phyloP scores from a whole-genome alignment of 495 filamentous ascomycete species.

The Neurospora sp. region DNA sequence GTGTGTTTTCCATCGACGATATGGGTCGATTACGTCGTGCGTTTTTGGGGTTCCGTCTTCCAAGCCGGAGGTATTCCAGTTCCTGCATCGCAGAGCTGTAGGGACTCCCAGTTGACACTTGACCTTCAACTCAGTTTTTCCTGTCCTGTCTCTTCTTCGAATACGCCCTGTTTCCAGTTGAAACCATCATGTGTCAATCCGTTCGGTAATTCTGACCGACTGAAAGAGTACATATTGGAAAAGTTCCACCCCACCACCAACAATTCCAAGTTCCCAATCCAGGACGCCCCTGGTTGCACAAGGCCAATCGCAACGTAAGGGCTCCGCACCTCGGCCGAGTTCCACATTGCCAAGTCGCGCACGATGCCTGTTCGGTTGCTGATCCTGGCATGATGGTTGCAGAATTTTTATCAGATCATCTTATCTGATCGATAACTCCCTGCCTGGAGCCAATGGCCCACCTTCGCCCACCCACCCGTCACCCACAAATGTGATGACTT shows the following conservation, averaged over 20 bases:
- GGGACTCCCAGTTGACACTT: not conserved
- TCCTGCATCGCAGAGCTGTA: not conserved
- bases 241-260: not conserved
- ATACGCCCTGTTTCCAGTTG: not conserved
- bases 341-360: not conserved
- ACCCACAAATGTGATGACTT: not conserved
- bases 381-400: not conserved
- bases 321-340: not conserved
- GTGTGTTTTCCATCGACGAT: not conserved
- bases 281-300: not conserved
- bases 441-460: not conserved
- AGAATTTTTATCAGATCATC: slow-evolving; percentile 13
- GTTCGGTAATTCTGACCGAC: not conserved
- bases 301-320: not conserved
- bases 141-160: not conserved
- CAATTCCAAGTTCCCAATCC: no score
- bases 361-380: not conserved
- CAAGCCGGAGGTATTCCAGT: not conserved
- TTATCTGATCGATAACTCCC: slow-evolving; percentile 9
- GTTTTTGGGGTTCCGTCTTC: not conserved
- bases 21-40: not conserved
- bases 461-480: not conserved
- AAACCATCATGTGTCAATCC: not conserved
- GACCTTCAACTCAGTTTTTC: not conserved
- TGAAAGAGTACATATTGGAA: not conserved